Evolutionary conservation across 1,284 basidiomycete species (phyloP).

Genomic region (Microbotryomycetes sp.): DNA sequence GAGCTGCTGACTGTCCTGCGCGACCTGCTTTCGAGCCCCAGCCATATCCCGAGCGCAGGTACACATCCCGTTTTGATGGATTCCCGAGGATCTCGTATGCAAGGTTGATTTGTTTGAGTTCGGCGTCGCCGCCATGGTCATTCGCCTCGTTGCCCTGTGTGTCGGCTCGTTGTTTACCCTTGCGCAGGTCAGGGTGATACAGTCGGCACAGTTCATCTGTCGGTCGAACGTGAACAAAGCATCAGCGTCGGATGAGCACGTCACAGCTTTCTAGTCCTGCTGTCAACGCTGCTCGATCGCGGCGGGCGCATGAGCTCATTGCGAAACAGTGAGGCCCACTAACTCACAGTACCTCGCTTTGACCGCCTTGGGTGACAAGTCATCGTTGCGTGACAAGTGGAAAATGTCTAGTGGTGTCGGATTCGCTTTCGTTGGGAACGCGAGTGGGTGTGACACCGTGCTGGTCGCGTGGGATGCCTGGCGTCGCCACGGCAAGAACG

Average conservation of each 20-base stretch:
- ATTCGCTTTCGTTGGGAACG: conserved; percentile 17
- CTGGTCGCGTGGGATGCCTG: not conserved
- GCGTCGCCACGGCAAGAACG: not conserved
- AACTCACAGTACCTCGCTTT: conserved; percentile 18
- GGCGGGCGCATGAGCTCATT: no score
- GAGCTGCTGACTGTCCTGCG: not conserved
- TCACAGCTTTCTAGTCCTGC: no score
- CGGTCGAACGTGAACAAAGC: not conserved
- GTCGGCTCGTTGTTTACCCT: not conserved
- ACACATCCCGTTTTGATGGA: conserved; percentile 21
- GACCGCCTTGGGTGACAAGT: conserved; percentile 5
- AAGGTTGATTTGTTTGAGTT: conserved; percentile 30
- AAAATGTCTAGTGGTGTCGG: conserved; percentile 32
- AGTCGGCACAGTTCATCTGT: conserved; percentile 16
- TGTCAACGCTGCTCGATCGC: no score
- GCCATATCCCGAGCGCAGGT: conserved; percentile 27
- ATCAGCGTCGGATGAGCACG: no score
- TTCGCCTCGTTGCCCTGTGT: not conserved
- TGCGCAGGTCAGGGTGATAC: conserved; percentile 22
- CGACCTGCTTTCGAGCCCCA: conserved; percentile 19
- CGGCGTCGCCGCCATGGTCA: not conserved
- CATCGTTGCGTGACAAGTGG: conserved; percentile 10
- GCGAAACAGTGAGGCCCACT: no score
- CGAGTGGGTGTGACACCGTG: conserved; percentile 4
- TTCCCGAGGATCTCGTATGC: conserved; percentile 35